Evolutionary conservation across 2,329 filamentous ascomycete genomes (phyloP).

Genomic region (Chrysoporthe austroafricana): DNA sequence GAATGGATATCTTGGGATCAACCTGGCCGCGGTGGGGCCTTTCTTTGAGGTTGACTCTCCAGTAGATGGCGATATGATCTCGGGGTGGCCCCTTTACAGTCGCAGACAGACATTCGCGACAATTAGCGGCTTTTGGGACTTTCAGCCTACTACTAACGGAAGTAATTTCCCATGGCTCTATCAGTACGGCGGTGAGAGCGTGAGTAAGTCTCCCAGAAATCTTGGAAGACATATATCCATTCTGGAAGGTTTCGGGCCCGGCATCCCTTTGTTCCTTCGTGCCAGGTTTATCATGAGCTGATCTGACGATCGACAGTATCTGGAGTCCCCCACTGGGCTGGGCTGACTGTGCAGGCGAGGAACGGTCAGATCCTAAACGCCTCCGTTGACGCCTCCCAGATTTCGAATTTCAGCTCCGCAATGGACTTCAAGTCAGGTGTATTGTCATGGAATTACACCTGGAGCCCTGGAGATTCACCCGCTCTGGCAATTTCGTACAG

Average conservation of each 20-base stretch:
- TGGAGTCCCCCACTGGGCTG: conserved; percentile 67
- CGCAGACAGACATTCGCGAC: conserved; percentile 68
- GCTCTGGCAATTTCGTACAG: conserved; percentile 64
- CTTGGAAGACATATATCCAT: neutral
- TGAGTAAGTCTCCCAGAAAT: conserved; percentile 42
- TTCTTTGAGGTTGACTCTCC: conserved; percentile 36
- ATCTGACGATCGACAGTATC: conserved; percentile 44
- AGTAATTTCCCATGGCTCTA: conserved; percentile 70
- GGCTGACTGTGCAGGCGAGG: conserved; percentile 51
- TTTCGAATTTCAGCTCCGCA: conserved; percentile 63
- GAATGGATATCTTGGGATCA: conserved; percentile 38
- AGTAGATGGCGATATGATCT: conserved; percentile 44
- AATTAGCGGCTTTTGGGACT: conserved; percentile 69
- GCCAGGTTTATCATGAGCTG: neutral
- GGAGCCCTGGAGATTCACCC: conserved; percentile 58
- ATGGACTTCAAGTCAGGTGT: conserved; percentile 67
- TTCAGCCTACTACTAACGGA: conserved; percentile 58
- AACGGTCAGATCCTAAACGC: conserved; percentile 61
- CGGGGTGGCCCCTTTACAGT: conserved; percentile 70
- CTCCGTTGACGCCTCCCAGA: conserved; percentile 59
- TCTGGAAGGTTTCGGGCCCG: too few species aligned
- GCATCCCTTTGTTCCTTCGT: neutral
- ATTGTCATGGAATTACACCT: conserved; percentile 67
- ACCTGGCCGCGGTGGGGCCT: conserved; percentile 35
- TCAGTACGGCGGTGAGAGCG: conserved; percentile 64